Conservation (phyloP, 176 grass and related monocot species). For the Alloteropsis semialata region DNA sequence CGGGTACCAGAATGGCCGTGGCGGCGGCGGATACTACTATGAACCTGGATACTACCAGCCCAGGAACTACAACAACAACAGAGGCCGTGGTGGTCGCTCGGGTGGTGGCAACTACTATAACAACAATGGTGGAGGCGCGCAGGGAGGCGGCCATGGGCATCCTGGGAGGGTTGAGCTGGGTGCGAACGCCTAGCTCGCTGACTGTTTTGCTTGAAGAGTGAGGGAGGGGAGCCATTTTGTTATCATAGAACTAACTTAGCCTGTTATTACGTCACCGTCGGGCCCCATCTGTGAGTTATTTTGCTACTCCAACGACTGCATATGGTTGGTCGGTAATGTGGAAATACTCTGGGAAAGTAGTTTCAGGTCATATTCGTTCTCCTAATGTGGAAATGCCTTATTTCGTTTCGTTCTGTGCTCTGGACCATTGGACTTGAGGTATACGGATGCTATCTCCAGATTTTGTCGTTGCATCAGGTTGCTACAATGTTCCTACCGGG, state of each 20-base stretch:
- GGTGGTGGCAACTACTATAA: conserved; percentile 42
- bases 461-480: not conserved
- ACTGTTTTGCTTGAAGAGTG: conserved; percentile 33
- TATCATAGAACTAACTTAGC: conserved; percentile 65
- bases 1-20: conserved; percentile 19
- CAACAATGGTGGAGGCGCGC: conserved; percentile 43
- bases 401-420: not conserved
- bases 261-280: conserved; percentile 30
- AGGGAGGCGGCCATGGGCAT: conserved; percentile 34
- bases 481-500: not conserved
- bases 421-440: too few relatives aligned
- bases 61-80: conserved; percentile 49
- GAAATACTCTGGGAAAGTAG: conserved; percentile 29
- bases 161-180: conserved; percentile 45
- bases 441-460: not conserved
- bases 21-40: conserved; percentile 34
- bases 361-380: conserved; percentile 23
- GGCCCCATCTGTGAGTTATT: conserved; percentile 39
- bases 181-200: conserved; percentile 41
- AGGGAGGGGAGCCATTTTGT: conserved; percentile 53
- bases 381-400: not conserved
- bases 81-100: conserved; percentile 55
- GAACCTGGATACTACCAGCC: conserved; percentile 54
- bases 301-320: conserved; percentile 42
- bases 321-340: conserved; percentile 51